A percentile compares a stretch with the other conserved stretches of the same genome.
Conservation (phyloP, 306 rosid genomes). For the Acacia crassicarpa region DNA sequence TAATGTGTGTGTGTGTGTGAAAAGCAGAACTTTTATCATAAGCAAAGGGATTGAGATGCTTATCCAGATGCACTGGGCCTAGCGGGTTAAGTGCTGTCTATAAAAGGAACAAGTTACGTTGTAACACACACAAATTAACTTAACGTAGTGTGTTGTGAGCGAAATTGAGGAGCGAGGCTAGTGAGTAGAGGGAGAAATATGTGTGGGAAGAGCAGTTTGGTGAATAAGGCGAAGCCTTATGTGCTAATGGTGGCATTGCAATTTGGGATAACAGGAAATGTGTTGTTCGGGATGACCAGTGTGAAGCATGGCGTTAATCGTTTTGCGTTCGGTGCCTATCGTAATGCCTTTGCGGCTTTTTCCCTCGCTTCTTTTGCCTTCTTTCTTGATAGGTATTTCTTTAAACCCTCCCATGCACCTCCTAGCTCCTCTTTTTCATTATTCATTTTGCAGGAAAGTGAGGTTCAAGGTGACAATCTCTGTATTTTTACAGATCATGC, state of each 20-base stretch:
- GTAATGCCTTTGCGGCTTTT: slow-evolving; percentile 59
- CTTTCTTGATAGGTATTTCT: slow-evolving; percentile 53
- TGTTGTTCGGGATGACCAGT: slow-evolving; percentile 54
- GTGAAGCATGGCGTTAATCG: slow-evolving; percentile 68
- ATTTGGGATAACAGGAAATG: slow-evolving; percentile 62
- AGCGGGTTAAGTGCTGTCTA: slow-evolving; percentile 31
- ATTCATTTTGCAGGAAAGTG: slow-evolving; percentile 47
- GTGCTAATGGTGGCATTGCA: slow-evolving; percentile 61
- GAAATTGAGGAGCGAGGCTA: background rate
- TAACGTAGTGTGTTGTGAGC: background rate
- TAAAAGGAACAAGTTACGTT: slow-evolving; percentile 13
- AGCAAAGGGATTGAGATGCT: background rate
- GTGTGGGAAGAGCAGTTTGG: background rate
- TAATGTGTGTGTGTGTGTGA: background rate
- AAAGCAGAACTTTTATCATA: slow-evolving; percentile 11
- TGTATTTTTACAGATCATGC: slow-evolving; percentile 54
- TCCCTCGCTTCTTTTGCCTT: slow-evolving; percentile 64
- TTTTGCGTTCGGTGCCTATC: slow-evolving; percentile 62
- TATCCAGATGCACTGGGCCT: background rate
- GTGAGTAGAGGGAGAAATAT: background rate
- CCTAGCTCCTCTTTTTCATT: background rate
- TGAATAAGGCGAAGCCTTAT: slow-evolving; percentile 54
- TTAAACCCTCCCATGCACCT: background rate
- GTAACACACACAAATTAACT: background rate
- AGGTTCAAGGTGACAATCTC: slow-evolving; percentile 69